Evolutionary conservation across 2,329 filamentous ascomycete species (phyloP).

Genomic region (Fusarium continuum): DNA sequence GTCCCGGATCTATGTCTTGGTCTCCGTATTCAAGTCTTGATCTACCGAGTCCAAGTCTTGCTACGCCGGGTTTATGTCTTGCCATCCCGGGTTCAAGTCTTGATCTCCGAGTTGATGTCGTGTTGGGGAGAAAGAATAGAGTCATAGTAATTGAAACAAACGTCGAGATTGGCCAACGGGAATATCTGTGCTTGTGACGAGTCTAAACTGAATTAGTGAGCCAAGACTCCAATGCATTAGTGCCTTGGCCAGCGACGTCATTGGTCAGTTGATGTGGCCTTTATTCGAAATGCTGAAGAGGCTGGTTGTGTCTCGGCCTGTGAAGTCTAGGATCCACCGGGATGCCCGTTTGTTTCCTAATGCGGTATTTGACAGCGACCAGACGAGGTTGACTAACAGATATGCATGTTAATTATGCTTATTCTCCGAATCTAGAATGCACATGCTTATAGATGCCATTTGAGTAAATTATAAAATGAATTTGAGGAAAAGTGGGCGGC

Average conservation of each 20-base stretch:
- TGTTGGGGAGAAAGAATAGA: background rate
- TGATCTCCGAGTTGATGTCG: background rate
- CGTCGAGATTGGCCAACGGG: background rate
- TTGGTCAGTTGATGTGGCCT: background rate
- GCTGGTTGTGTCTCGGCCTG: background rate
- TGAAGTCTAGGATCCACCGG: background rate
- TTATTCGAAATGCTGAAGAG: too few species aligned
- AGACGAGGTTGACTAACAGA: background rate
- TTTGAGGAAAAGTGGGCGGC: too few species aligned
- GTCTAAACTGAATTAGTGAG: conserved; percentile 3
- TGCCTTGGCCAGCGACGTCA: background rate
- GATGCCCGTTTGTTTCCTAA: conserved; percentile 2
- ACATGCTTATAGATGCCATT: too few species aligned
- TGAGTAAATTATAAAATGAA: too few species aligned
- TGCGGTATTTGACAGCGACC: conserved; percentile 2
- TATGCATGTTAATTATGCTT: background rate
- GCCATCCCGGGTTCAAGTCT: conserved; percentile 3
- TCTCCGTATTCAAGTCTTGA: background rate
- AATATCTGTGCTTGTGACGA: background rate
- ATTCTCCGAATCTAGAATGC: background rate
- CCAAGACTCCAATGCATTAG: conserved; percentile 13
- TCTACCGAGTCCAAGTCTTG: too few species aligned
- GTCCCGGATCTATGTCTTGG: background rate
- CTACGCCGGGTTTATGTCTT: background rate
- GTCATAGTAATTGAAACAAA: background rate